A percentile compares a stretch with the other conserved stretches of the same genome.
Evolutionary conservation across 2,329 filamentous ascomycete genomes (phyloP).

Genomic region (Diaporthe helianthi): DNA sequence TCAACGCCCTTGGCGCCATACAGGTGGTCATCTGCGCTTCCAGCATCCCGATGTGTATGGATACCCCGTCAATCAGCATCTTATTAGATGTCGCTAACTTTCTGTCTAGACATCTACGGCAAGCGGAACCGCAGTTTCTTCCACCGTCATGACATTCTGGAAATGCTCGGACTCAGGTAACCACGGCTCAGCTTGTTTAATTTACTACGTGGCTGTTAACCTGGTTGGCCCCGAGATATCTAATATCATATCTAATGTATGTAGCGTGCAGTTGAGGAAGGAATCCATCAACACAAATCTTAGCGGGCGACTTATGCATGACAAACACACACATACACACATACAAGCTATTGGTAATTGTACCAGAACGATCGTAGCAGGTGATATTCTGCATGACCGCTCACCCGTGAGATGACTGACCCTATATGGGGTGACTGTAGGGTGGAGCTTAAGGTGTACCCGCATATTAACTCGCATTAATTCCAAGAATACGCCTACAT

Average conservation of each 20-base stretch:
- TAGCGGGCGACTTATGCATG: too few species aligned
- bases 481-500: too few species aligned
- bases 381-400: background rate
- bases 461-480: too few species aligned
- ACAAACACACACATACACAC: too few species aligned
- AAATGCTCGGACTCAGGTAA: slow-evolving; percentile 49
- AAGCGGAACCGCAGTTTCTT: slow-evolving; percentile 80
- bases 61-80: background rate
- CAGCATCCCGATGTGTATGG: slow-evolving; percentile 81
- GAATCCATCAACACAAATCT: too few species aligned
- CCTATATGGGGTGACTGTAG: background rate
- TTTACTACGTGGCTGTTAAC: background rate
- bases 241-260: background rate
- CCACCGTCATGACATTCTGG: slow-evolving; percentile 75
- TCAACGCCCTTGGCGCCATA: slow-evolving; percentile 76
- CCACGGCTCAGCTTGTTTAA: background rate
- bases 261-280: background rate
- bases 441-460: background rate
- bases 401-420: background rate
- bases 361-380: background rate
- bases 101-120: slow-evolving; percentile 71
- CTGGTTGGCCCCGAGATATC: background rate
- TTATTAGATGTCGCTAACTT: background rate
- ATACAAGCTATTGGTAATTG: too few species aligned
- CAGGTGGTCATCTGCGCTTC: slow-evolving; percentile 79